A percentile compares a stretch with the other conserved stretches of the same genome.
phyloP scores from a whole-genome alignment of 1,284 basidiomycete species.

The Jaminaea rosea region DNA sequence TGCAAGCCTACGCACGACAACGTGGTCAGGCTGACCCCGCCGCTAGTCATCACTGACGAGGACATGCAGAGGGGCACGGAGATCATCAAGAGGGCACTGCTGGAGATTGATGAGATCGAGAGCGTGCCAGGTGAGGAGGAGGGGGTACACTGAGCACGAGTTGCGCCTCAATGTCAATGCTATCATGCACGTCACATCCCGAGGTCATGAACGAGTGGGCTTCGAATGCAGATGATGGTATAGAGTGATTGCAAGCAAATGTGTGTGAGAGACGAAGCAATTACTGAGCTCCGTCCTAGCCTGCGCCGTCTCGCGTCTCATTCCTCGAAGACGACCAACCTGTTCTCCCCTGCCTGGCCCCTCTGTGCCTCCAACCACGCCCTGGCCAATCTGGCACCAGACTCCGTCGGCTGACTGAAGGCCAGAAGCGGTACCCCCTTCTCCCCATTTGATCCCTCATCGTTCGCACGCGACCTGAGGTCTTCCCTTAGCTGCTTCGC shows the following conservation, averaged over 20 bases:
- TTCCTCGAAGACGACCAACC: not conserved
- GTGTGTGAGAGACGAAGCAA: too few relatives aligned
- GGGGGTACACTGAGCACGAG: too few relatives aligned
- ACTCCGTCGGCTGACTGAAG: slow-evolving; percentile 40
- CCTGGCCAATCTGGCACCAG: slow-evolving; percentile 26
- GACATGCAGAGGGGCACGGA: slow-evolving; percentile 67
- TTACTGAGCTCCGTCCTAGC: too few relatives aligned
- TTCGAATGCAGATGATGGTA: too few relatives aligned
- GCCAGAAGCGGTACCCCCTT: slow-evolving; percentile 21
- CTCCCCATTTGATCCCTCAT: slow-evolving; percentile 12
- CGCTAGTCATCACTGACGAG: slow-evolving; percentile 78
- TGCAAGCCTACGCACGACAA: slow-evolving; percentile 95
- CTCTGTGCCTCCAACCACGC: slow-evolving; percentile 16
- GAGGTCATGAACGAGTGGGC: too few relatives aligned
- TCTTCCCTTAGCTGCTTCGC: slow-evolving; percentile 8
- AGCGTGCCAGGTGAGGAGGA: slow-evolving; percentile 33
- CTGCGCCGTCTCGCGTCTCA: not conserved
- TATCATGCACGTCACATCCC: too few relatives aligned
- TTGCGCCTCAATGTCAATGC: too few relatives aligned
- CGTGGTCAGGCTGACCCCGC: slow-evolving; percentile 93
- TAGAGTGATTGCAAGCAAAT: too few relatives aligned
- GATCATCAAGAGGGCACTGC: slow-evolving; percentile 67
- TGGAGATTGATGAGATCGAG: slow-evolving; percentile 61
- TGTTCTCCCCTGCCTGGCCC: not conserved
- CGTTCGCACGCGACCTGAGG: too few relatives aligned